These are phyloP conservation scores for Calonectria henricotiae DNA, from an alignment of 2,329 filamentous ascomycete genomes.

Conservation along the genomic window DNA sequence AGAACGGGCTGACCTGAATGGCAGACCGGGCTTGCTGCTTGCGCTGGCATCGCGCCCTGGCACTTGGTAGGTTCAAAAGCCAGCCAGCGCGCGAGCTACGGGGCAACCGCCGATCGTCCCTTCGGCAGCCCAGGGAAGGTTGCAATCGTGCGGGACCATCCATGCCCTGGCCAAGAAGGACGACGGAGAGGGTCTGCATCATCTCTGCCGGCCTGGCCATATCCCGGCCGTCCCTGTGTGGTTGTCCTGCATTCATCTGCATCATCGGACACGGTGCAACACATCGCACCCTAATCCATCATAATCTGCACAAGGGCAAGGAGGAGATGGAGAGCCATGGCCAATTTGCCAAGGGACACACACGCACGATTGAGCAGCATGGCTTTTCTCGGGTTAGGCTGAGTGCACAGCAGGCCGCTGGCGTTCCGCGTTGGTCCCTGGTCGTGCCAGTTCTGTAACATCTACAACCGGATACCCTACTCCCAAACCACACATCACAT, in stretches of 20 bases:
- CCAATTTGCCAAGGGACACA: constrained; percentile 18
- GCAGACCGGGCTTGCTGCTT: constrained; percentile 35
- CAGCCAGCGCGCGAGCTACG: constrained; percentile 39
- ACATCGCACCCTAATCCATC: constrained; percentile 41
- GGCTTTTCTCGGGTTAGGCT: constrained; percentile 41
- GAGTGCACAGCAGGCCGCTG: constrained; percentile 40
- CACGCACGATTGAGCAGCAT: constrained; percentile 27
- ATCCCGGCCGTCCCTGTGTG: constrained; percentile 41
- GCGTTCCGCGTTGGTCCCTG: constrained; percentile 41
- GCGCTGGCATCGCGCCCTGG: constrained; percentile 32
- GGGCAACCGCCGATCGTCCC: constrained; percentile 51
- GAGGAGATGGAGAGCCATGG: constrained; percentile 36
- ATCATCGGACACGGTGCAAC: constrained; percentile 52
- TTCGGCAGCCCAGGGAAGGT: constrained; percentile 44
- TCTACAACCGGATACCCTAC: constrained; percentile 48
- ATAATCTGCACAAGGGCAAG: constrained; percentile 43
- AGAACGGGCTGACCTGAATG: constrained; percentile 46
- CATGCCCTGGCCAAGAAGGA: constrained; percentile 36
- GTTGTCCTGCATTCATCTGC: constrained; percentile 45
- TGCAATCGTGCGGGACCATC: constrained; percentile 37
- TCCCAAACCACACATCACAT: constrained; percentile 38
- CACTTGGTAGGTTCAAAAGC: constrained; percentile 30
- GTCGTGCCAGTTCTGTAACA: constrained; percentile 42
- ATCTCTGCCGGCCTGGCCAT: constrained; percentile 48
- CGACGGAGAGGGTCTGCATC: constrained; percentile 46